Evolutionary conservation across 164 flowering plant species (phyloP).

Genomic region (Chloranthus sessilifolius): DNA sequence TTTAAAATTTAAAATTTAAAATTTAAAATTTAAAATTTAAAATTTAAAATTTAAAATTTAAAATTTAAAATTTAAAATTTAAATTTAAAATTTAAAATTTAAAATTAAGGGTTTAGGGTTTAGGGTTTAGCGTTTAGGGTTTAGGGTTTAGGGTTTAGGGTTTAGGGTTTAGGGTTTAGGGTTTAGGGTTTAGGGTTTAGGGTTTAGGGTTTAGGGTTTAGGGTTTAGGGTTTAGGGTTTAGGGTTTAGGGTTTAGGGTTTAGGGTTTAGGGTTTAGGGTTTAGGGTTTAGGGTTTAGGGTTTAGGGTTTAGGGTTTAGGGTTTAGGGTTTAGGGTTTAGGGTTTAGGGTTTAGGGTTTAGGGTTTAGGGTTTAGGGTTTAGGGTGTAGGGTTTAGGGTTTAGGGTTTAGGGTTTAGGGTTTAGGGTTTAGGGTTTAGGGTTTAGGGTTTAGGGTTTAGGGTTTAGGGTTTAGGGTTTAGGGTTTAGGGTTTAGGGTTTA

Average conservation of each 20-base stretch:
- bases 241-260: slow-evolving; percentile 10
- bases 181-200: slow-evolving; percentile 12
- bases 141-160: slow-evolving; percentile 8
- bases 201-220: slow-evolving; percentile 16
- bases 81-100: slow-evolving; percentile 4
- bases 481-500: slow-evolving; percentile 10
- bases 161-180: slow-evolving; percentile 7
- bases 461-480: slow-evolving; percentile 8
- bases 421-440: slow-evolving; percentile 15
- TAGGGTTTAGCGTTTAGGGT: slow-evolving; percentile 3
- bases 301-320: slow-evolving; percentile 3
- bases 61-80: slow-evolving; percentile 3
- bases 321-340: slow-evolving; percentile 10
- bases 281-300: slow-evolving; percentile 14
- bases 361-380: slow-evolving; percentile 17
- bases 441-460: slow-evolving; percentile 12
- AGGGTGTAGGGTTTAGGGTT: slow-evolving; percentile 14
- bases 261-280: slow-evolving; percentile 14
- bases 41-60: slow-evolving; percentile 13
- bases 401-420: slow-evolving; percentile 18
- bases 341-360: slow-evolving; percentile 13
- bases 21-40: too few relatives aligned
- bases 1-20: too few relatives aligned
- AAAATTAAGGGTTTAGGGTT: slow-evolving; percentile 6
- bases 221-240: slow-evolving; percentile 11